Percentiles rank a stretch among this genome's conserved stretches.
Evolutionary conservation across 1,284 basidiomycete species (phyloP).

Genomic region (Bondarzewia mesenterica): DNA sequence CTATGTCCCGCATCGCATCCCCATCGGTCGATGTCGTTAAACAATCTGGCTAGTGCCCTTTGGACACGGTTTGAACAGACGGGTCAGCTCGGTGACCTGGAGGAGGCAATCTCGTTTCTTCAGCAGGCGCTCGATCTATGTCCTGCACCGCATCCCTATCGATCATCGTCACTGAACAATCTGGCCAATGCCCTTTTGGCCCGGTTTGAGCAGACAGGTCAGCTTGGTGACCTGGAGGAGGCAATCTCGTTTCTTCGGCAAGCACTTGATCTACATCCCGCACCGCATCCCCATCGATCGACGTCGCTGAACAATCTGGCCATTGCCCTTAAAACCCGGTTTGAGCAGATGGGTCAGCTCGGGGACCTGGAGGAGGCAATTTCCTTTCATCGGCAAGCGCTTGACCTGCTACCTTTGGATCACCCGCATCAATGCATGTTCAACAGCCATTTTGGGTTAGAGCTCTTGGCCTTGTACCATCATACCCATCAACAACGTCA

Average conservation of each 20-base stretch:
- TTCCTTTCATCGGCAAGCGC: slow-evolving; percentile 6
- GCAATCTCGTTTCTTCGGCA: neutral
- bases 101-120: neutral
- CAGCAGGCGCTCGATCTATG: neutral
- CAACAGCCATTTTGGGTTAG: too few species aligned
- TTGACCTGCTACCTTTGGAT: slow-evolving; percentile 16
- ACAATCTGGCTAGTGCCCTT: neutral
- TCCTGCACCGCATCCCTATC: neutral
- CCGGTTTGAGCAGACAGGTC: neutral
- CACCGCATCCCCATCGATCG: neutral
- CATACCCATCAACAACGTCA: too few species aligned
- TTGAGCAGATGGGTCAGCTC: neutral
- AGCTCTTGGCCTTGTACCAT: too few species aligned
- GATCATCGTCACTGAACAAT: neutral
- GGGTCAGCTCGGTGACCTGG: neutral
- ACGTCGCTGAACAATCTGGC: neutral
- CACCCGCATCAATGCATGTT: slow-evolving; percentile 15
- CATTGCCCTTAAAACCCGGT: neutral
- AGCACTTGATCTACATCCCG: neutral
- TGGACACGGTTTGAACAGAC: neutral
- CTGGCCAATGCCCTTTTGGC: neutral
- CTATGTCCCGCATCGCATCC: neutral
- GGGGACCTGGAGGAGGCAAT: neutral
- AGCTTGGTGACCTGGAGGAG: neutral
- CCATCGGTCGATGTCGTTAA: neutral